phyloP scores from a whole-genome alignment of 2,329 filamentous ascomycete species.

The Davidsoniella australis region DNA sequence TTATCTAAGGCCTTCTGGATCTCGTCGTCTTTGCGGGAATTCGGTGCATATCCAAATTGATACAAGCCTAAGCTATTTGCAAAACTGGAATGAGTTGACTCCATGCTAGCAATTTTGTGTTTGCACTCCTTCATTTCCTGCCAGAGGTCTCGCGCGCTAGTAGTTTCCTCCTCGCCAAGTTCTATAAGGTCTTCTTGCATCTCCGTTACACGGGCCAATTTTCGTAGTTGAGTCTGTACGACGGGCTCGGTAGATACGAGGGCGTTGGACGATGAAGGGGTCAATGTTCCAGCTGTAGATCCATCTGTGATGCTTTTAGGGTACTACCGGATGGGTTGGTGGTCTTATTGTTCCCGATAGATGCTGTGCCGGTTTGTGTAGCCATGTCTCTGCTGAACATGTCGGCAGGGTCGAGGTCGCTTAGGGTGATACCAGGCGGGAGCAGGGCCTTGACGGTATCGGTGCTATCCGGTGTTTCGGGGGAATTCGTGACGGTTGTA shows the following conservation, averaged over 20 bases:
- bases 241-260: conserved; percentile 15
- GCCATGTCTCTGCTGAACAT: conserved; percentile 69
- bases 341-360: conserved; percentile 10
- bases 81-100: neutral
- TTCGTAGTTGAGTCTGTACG: conserved; percentile 24
- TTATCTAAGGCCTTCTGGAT: conserved; percentile 56
- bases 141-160: conserved; percentile 9
- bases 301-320: neutral
- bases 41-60: conserved; percentile 7
- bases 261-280: neutral
- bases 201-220: conserved; percentile 21
- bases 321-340: neutral
- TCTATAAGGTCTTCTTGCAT: conserved; percentile 27
- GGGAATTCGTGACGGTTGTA: neutral
- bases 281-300: neutral
- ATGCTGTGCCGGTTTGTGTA: conserved; percentile 47
- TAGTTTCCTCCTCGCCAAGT: conserved; percentile 23
- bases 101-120: conserved; percentile 5
- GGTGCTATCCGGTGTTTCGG: conserved; percentile 10
- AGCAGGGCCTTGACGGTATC: conserved; percentile 13
- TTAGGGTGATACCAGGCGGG: conserved; percentile 11
- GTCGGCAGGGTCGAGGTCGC: conserved; percentile 41
- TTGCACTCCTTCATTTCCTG: conserved; percentile 11
- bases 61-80: conserved; percentile 2
- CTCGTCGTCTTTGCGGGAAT: conserved; percentile 37